A percentile compares a stretch with the other conserved stretches of the same genome.
Conservation (phyloP, 2,329 filamentous ascomycete genomes). For the Colletotrichum gigasporum region DNA sequence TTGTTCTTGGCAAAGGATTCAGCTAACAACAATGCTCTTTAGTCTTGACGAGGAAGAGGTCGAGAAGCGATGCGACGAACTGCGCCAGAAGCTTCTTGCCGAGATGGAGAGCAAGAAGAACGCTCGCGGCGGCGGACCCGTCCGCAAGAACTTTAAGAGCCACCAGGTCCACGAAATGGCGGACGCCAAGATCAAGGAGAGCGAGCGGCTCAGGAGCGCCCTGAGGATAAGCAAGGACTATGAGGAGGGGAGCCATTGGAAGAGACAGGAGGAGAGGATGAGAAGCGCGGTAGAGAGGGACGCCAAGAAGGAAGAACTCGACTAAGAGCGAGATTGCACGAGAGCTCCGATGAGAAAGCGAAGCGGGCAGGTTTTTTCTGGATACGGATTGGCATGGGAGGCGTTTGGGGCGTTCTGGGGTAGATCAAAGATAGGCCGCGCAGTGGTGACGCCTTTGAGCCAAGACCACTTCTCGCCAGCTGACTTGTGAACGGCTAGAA, state of each 20-base stretch:
- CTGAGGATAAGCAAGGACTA: conserved; percentile 88
- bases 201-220: conserved; percentile 84
- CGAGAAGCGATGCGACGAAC: conserved; percentile 65
- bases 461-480: not conserved
- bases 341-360: not conserved
- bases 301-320: conserved; percentile 34
- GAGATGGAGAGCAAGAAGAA: conserved; percentile 49
- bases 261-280: conserved; percentile 78
- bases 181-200: conserved; percentile 95
- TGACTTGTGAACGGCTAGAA: not conserved
- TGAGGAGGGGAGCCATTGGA: conserved; percentile 87
- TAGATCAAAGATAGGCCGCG: not conserved
- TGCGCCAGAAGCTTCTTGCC: conserved; percentile 50
- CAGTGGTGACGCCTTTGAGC: not conserved
- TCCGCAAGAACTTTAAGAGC: conserved; percentile 75
- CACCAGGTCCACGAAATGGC: conserved; percentile 97
- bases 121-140: conserved; percentile 42
- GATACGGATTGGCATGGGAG: not conserved
- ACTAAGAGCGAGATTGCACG: not conserved
- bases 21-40: not conserved
- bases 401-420: conserved; percentile 17
- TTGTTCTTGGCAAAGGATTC: not conserved
- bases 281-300: conserved; percentile 55
- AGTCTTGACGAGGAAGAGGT: conserved; percentile 91
- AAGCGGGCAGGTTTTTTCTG: not conserved